Base-by-base conservation (phyloP, 768 basidiomycete species). In the Agrocybe praecox region DNA sequence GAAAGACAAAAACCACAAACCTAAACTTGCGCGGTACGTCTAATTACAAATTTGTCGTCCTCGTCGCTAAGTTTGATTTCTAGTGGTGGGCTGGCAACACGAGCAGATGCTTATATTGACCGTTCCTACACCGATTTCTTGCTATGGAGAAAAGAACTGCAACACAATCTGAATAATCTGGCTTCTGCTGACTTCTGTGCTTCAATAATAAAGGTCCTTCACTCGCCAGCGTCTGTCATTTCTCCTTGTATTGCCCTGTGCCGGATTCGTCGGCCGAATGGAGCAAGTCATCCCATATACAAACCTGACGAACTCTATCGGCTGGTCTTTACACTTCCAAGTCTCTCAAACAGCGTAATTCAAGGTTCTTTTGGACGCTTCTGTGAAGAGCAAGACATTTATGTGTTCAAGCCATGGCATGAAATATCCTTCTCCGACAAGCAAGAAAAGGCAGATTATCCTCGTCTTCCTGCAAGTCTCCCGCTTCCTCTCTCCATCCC, bases 31-130 rank as follows among this genome's bases (percentile, higher is more conserved):
- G 42, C 76, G 82, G 86, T 86, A 57, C 43, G 77, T 58, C 18
- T 26, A 21, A 2, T 43, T 12, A n/a, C 12, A 33, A n/a, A 15
- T n/a, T 19, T 36, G 7, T 6, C 46, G 11, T 8, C 15, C 22
- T 57, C 44, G 53, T 48, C 23, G 29, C 34, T 34, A 44, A 4
- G 32, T 49, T 45, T n/a, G n/a, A n/a, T 7, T 52, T n/a, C 53
- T 29, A 88, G 86, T n/a, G 80, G 80, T 34, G 85, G 86, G 1
- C 62, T 87, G 2, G 86, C 85, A 0, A 80, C 80, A 29, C 78
- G 76, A 7, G 77, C 82, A 1, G 74, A 76, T 3, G 71, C 75
- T 11, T 64, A 76, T 26, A 77, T 79, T 42, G 71, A 78, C 19
- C 77, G 75, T 22, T 65, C 72, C 5, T 74, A 74, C 24, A 84